Conservation (phyloP, 2,329 filamentous ascomycete species). For the Parafenestella ontariensis region DNA sequence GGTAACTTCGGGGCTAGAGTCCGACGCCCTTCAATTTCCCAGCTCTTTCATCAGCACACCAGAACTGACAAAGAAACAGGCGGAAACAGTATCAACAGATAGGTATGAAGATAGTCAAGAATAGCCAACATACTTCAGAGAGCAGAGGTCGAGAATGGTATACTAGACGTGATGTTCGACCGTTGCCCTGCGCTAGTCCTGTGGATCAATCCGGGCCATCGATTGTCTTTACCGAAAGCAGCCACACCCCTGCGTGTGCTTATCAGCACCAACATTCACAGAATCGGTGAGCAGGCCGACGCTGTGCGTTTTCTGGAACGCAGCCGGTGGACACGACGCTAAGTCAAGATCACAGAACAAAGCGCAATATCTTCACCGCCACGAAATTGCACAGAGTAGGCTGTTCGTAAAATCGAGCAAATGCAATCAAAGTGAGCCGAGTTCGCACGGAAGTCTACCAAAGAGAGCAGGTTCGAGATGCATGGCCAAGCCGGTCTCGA, state of each 20-base stretch:
- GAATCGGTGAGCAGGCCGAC: not conserved
- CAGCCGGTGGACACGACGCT: not conserved
- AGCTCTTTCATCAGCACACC: not conserved
- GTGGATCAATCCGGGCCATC: conserved; percentile 33
- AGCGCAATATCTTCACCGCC: not conserved
- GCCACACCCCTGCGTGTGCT: conserved; percentile 21
- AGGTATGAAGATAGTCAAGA: not conserved
- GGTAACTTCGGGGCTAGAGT: conserved; percentile 25
- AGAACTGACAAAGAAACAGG: not conserved
- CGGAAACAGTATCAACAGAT: not conserved
- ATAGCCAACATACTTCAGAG: not conserved
- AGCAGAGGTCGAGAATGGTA: not conserved
- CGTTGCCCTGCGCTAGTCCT: conserved; percentile 40
- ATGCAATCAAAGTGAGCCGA: not conserved
- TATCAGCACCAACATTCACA: conserved; percentile 27
- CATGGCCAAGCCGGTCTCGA: conserved; percentile 29
- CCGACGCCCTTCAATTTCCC: conserved; percentile 7
- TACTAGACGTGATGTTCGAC: conserved; percentile 25
- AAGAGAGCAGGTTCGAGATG: conserved; percentile 22
- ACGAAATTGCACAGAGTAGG: not conserved
- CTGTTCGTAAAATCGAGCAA: not conserved
- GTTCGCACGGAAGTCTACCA: conserved; percentile 10
- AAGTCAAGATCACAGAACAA: no score
- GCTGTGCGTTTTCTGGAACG: not conserved
- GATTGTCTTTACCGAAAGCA: conserved; percentile 14